Evolutionary conservation across 495 filamentous ascomycete species (phyloP), one percentile per base, ranked within the genome.

Genomic region (Corynascus novoguineensis): DNA sequence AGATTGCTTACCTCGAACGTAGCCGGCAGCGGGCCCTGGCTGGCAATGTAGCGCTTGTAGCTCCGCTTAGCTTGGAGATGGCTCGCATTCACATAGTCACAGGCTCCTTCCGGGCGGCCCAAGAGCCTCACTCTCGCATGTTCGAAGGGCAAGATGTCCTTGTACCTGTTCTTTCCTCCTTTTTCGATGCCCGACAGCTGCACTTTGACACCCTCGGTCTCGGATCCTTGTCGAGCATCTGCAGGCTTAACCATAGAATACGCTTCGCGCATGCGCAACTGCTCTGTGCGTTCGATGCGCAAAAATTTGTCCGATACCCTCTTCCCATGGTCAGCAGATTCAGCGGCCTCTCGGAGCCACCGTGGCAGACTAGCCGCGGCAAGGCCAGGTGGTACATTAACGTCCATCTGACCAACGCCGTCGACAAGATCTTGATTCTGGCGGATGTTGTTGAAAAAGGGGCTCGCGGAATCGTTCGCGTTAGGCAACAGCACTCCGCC

Each of bases 71-170:
- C 79, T 66, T 87, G 84, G 54, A 97, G 73, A 57, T 95, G 82
- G 70, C 87, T 97, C 10, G 90, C 93, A 69, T 98, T 98, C 69
- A 98, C 85, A 68, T 98, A 98, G 69, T 98, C 93, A 72, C 92
- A 96, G 34, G 73, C 80, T 2, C 87, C 88, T n/a, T 79, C 73
- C 0, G 80, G 75, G 32, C 86, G 79, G 42, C 82, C 84, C 57
- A 87, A 78, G 17, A 98, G 76, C 53, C 81, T 88, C 41, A 98
- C 93, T 48, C 93, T 76, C 5, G 91, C 83, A 71, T 98, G 93
- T 67, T 98, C 93, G 64, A 95, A 98, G 5, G 93, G 93, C 72
- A 95, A 88, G 38, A 97, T 97, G 63, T 96, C 93, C 70, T 96
- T 97, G 69, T 98, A 98, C 19, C 93, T 79, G 64, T 98, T 98